These are phyloP conservation scores for Panaeolus papilionaceus DNA, from an alignment of 768 basidiomycete species.

Conservation along the genomic window DNA sequence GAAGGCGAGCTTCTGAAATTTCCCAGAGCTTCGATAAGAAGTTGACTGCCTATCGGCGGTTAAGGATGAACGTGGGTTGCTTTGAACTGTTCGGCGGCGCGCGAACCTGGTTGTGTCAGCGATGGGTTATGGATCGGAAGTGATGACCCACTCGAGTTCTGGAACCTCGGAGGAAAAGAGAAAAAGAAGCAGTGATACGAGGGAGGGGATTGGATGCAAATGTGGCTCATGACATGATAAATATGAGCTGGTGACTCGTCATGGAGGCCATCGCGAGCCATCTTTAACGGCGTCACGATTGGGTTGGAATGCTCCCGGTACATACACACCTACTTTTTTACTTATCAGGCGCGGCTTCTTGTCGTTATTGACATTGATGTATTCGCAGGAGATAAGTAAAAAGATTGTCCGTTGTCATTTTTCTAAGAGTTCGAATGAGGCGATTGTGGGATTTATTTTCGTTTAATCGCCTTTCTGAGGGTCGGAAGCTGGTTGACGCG, in stretches of 20 bases:
- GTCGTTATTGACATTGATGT: neutral
- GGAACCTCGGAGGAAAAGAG: conserved; percentile 7
- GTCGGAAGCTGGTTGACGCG: too few species aligned
- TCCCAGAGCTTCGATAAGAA: neutral
- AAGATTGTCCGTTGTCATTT: neutral
- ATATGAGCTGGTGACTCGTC: neutral
- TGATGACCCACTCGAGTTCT: neutral
- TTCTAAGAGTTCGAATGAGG: too few species aligned
- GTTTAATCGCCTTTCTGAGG: too few species aligned
- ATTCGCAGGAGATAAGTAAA: neutral
- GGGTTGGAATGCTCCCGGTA: neutral
- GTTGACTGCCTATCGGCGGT: neutral
- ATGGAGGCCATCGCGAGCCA: neutral
- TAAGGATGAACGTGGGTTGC: neutral
- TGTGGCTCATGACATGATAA: neutral
- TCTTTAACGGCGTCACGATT: neutral
- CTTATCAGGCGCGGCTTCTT: neutral
- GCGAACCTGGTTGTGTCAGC: neutral
- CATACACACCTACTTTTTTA: neutral
- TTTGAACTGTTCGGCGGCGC: neutral
- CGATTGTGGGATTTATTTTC: too few species aligned
- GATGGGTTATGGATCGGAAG: neutral
- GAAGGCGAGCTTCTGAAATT: neutral
- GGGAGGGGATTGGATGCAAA: neutral
- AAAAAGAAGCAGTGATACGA: neutral